These are phyloP conservation scores for Gymnopilus dilepis DNA, from an alignment of 768 basidiomycete species.

Conservation along the genomic window DNA sequence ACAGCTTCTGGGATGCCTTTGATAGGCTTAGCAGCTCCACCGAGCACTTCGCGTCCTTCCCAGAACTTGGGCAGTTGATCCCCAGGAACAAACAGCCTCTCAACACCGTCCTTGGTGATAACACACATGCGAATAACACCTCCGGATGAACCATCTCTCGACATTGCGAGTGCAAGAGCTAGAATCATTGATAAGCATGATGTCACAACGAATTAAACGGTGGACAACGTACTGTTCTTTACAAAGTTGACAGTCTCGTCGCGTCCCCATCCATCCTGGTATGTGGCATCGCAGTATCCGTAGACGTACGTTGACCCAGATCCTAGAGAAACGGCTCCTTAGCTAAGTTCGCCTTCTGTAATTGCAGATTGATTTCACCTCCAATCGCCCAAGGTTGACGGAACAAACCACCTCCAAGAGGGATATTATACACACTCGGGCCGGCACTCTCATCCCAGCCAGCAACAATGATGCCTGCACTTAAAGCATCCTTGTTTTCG, in stretches of 20 bases:
- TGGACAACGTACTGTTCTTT: conserved; percentile 78
- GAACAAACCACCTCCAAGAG: conserved; percentile 95
- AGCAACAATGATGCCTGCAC: conserved; percentile 96
- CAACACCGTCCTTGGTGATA: conserved; percentile 91
- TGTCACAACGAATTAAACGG: conserved; percentile 6
- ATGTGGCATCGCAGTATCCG: conserved; percentile 99
- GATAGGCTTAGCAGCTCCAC: conserved; percentile 32
- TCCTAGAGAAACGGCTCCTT: conserved; percentile 46
- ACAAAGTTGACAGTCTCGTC: conserved; percentile 95
- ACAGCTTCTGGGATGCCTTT: conserved; percentile 40
- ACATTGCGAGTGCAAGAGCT: conserved; percentile 97
- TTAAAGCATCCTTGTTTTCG: conserved; percentile 87
- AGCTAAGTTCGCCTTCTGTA: conserved; percentile 5
- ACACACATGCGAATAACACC: conserved; percentile 98
- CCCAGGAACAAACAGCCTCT: conserved; percentile 91
- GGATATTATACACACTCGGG: conserved; percentile 95
- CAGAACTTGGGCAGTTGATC: conserved; percentile 89
- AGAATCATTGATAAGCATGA: not conserved
- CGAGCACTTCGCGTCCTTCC: conserved; percentile 81
- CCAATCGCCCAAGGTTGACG: conserved; percentile 99
- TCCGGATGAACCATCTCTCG: conserved; percentile 96
- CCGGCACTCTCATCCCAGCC: conserved; percentile 95
- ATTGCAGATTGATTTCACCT: conserved; percentile 52
- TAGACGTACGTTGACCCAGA: conserved; percentile 98
- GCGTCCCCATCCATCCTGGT: conserved; percentile 86